Conservation (phyloP, 257 asterid species). For the Haberlea rhodopensis region DNA sequence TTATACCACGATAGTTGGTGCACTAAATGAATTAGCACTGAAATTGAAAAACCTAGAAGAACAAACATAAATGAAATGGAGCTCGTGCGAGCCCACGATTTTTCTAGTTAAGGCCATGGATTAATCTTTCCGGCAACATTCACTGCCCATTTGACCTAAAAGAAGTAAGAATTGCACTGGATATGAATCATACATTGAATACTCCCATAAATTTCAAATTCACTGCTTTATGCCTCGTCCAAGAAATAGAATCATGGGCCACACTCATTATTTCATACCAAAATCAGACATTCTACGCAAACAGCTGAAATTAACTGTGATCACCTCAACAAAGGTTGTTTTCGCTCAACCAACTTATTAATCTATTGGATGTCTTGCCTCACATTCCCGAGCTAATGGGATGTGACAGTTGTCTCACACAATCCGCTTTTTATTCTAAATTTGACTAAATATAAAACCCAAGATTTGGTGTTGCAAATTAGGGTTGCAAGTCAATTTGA, state of each 20-base stretch:
- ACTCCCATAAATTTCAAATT: constrained; percentile 27
- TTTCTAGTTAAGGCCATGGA: constrained; percentile 23
- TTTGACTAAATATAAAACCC: not conserved
- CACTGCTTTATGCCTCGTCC: constrained; percentile 36
- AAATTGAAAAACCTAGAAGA: constrained; percentile 20
- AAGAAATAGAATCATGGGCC: constrained; percentile 55
- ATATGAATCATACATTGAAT: constrained; percentile 6
- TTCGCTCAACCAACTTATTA: constrained; percentile 42
- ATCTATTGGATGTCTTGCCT: constrained; percentile 17
- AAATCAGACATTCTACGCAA: constrained; percentile 30
- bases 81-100: constrained; percentile 18
- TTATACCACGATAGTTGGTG: too few species aligned
- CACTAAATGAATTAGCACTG: constrained; percentile 7
- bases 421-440: not conserved
- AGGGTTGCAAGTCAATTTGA: not conserved
- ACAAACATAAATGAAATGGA: constrained; percentile 36
- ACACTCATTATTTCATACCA: constrained; percentile 40
- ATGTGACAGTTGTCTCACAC: not conserved
- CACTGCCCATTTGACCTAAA: constrained; percentile 13
- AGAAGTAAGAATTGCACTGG: constrained; percentile 17
- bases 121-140: constrained; percentile 28
- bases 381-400: constrained; percentile 14
- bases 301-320: constrained; percentile 36
- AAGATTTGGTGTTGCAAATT: not conserved
- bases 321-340: constrained; percentile 33